Base-by-base conservation (phyloP, 2,329 filamentous ascomycete species). In the Chlorencoelia australis region DNA sequence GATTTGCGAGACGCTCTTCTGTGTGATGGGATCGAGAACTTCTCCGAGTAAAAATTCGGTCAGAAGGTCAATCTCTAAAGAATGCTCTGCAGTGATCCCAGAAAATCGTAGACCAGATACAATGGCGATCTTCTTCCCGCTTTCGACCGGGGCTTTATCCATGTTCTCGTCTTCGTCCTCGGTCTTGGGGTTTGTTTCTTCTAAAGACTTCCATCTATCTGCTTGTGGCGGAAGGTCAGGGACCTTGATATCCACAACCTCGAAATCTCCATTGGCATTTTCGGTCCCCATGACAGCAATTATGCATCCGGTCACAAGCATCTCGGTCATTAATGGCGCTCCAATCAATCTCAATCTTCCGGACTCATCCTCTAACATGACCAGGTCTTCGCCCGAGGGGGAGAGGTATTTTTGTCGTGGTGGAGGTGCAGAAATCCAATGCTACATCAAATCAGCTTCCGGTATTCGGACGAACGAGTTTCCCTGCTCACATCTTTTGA, bases 331-430 rank as follows among this genome's bases (percentile, higher is more conserved):
- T 31, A 98, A 64, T 14, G 75, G 59, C 27, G 73, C 69, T 3
- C 91, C 91, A 1, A 82, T 79, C 6, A 98, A 65, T 14, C 79
- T 73, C 47, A 98, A 68, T 16, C 93, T 79, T 30, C 91, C 91
- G 1, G 87, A 95, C 59, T 96, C 89, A 58, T 98, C 91, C 59
- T 98, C 91, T 25, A 98, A 67, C 78, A 93, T 94, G 48, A 86
- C 73, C 42, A 75, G 64, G 32, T 86, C 75, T 71, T 39, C 65
- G 61, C 40, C 64, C 61, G 43, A 75, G 67, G 7, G 71, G 62
- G 22, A 75, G 46, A 77, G 72, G 61, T 94, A 95, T 49, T 86
- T 91, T 46, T 80, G 70, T 41, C 79, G 72, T 6, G 77, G 72
- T 10, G 83, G 76, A 7, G 88, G 87, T 1, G 83, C 86, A 1